Evolutionary conservation across 257 asterid species (phyloP).

Genomic region (Solanum corneliomulleri): DNA sequence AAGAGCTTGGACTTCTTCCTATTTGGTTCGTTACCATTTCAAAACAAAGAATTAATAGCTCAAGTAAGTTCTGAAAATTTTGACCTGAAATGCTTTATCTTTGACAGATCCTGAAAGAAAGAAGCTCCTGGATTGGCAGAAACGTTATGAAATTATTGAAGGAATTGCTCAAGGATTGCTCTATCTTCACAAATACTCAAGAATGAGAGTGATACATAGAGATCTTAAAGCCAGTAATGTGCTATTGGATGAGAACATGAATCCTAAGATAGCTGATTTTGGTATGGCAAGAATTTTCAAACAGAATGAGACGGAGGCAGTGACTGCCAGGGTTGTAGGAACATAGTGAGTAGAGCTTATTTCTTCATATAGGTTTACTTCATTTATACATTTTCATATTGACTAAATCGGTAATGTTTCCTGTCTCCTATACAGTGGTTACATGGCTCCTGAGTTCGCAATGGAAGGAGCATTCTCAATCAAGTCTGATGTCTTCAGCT

Average conservation of each 20-base stretch:
- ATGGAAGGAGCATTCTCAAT: conserved; percentile 55
- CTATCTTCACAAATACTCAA: neutral
- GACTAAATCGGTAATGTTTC: neutral
- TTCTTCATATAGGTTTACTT: neutral
- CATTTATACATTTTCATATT: neutral
- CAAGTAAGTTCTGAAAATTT: neutral
- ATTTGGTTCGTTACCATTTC: conserved; percentile 18
- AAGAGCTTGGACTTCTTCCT: conserved; percentile 52
- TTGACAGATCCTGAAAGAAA: conserved; percentile 11
- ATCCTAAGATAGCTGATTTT: conserved; percentile 57
- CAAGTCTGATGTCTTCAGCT: conserved; percentile 58
- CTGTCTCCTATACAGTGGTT: conserved; percentile 25
- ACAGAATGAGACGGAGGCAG: conserved; percentile 30
- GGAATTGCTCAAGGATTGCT: neutral
- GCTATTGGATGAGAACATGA: conserved; percentile 26
- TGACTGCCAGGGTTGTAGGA: conserved; percentile 39
- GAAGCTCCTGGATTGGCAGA: conserved; percentile 15
- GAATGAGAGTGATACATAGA: neutral
- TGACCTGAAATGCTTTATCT: neutral
- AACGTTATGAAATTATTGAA: conserved; percentile 13
- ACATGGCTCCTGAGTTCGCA: conserved; percentile 67
- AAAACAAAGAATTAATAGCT: neutral
- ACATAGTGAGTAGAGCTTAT: conserved; percentile 31
- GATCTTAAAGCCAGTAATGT: neutral
- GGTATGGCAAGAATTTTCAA: conserved; percentile 54